A percentile compares a stretch with the other conserved stretches of the same genome.
These are phyloP conservation scores for Colletotrichum viniferum DNA, from an alignment of 2,329 filamentous ascomycete species.

Conservation along the genomic window DNA sequence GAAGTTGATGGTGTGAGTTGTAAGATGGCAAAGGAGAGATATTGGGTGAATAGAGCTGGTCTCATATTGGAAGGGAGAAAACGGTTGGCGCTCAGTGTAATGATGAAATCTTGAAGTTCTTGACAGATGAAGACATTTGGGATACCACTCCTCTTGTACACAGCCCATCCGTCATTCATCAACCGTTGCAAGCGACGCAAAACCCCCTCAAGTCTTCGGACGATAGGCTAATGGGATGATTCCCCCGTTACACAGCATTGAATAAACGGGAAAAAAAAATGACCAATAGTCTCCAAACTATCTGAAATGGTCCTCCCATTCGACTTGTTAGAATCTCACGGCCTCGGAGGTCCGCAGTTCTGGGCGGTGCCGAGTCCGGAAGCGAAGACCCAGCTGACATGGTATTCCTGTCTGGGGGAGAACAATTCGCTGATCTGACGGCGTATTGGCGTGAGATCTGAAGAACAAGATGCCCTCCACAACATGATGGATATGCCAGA, in stretches of 20 bases:
- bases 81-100: background rate
- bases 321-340: background rate
- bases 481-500: background rate
- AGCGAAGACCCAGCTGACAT: background rate
- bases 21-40: background rate
- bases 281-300: accelerated
- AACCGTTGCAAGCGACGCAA: background rate
- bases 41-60: background rate
- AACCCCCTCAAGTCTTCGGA: background rate
- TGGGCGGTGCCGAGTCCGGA: background rate
- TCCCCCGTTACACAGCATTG: background rate
- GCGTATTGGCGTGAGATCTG: too few relatives aligned
- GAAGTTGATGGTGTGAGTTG: background rate
- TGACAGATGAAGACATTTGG: accelerated
- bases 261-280: background rate
- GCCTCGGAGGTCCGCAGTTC: background rate
- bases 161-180: background rate
- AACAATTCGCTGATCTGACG: too few relatives aligned
- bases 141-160: background rate
- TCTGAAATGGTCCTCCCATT: background rate
- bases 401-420: too few relatives aligned
- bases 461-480: too few relatives aligned
- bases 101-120: too few relatives aligned
- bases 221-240: background rate
- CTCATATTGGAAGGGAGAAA: background rate